Percentiles rank a stretch among this genome's conserved stretches.
phyloP scores from a whole-genome alignment of 140 eudicot species.

The Anethum foeniculum region DNA sequence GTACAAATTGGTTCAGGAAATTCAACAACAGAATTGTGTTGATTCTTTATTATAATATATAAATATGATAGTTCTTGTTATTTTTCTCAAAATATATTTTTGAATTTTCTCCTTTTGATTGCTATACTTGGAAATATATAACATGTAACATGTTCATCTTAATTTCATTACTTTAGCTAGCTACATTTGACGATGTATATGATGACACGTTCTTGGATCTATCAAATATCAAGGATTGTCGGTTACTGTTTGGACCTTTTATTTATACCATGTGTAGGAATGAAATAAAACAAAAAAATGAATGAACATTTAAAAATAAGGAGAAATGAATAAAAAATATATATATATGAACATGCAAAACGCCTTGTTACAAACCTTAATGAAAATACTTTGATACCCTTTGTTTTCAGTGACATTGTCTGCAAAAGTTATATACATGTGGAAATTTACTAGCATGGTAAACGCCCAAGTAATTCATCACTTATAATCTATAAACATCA shows the following conservation, averaged over 20 bases:
- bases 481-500: not conserved
- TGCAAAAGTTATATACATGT: not conserved
- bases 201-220: not conserved
- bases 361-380: not conserved
- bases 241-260: not conserved
- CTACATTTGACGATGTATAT: not conserved
- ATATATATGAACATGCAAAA: too few relatives aligned
- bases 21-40: not conserved
- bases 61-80: not conserved
- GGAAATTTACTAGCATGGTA: not conserved
- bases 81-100: not conserved
- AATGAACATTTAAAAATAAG: too few relatives aligned
- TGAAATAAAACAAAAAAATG: not conserved
- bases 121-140: not conserved
- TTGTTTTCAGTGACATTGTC: not conserved
- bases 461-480: not conserved
- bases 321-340: too few relatives aligned
- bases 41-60: not conserved
- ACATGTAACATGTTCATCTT: not conserved
- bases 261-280: not conserved
- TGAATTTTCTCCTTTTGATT: not conserved
- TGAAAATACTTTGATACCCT: not conserved
- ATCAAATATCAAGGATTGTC: not conserved
- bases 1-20: conserved; percentile 26
- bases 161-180: not conserved